Percentiles rank a stretch among this genome's conserved stretches.
These are phyloP conservation scores for Porphyra umbilicalis DNA, from an alignment of 31 red algal species.

Conservation along the genomic window DNA sequence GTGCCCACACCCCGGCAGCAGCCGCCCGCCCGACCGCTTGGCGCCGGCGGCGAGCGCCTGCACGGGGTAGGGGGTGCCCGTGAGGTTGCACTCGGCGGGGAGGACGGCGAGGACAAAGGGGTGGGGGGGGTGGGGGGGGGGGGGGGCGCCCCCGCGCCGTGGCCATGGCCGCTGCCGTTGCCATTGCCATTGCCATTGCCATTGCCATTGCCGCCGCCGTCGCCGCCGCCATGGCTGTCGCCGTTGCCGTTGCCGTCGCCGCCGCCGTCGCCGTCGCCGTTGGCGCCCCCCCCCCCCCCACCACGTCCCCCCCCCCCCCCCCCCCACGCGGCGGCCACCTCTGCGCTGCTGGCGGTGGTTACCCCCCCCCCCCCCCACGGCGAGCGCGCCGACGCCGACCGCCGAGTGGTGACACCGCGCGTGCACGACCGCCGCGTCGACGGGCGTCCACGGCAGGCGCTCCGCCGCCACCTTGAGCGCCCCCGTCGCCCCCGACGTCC, in stretches of 20 bases:
- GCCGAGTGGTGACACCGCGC: constrained; percentile 34
- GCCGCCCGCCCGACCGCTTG: not conserved
- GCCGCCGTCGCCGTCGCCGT: too few relatives aligned
- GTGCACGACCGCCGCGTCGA: constrained; percentile 16
- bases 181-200: too few relatives aligned
- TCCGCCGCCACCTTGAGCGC: constrained; percentile 26
- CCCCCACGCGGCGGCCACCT: not conserved
- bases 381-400: constrained; percentile 29
- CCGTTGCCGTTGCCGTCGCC: too few relatives aligned
- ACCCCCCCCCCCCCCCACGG: constrained; percentile 10
- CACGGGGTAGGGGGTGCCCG: constrained; percentile 37
- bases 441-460: constrained; percentile 32
- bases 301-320: not conserved
- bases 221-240: too few relatives aligned
- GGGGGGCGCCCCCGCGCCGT: too few relatives aligned
- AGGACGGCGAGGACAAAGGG: constrained; percentile 27
- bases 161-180: too few relatives aligned
- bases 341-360: not conserved
- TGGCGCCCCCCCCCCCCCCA: too few relatives aligned
- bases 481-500: constrained; percentile 45
- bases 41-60: not conserved
- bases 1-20: not conserved
- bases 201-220: too few relatives aligned
- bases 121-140: too few relatives aligned
- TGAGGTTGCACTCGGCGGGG: constrained; percentile 52